These are phyloP conservation scores for Colletotrichum sp. DNA, from an alignment of 2,329 filamentous ascomycete genomes.

Conservation along the genomic window DNA sequence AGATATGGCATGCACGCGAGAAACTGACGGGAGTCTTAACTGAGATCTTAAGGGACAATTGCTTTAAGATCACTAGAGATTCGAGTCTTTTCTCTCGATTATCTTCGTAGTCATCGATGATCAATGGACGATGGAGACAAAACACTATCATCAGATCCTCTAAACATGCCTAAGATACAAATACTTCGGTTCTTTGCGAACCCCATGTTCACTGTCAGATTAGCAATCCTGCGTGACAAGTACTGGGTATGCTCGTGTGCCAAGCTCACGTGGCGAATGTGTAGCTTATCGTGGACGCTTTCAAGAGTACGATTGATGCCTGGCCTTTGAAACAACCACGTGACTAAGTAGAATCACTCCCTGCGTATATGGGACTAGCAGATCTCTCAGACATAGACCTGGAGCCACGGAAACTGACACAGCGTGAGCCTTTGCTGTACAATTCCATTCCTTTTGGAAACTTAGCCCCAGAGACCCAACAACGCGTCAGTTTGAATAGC, in stretches of 20 bases:
- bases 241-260: background rate
- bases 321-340: background rate
- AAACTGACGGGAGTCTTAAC: background rate
- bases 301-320: background rate
- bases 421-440: background rate
- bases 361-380: background rate
- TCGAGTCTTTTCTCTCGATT: too few species aligned
- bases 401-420: background rate
- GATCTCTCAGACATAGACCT: background rate
- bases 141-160: background rate
- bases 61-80: too few species aligned
- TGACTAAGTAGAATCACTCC: background rate
- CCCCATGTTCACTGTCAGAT: background rate
- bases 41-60: too few species aligned
- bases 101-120: too few species aligned
- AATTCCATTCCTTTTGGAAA: background rate
- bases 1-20: background rate
- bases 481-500: background rate
- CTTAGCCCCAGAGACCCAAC: background rate
- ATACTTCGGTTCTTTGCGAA: background rate
- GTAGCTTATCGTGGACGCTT: background rate
- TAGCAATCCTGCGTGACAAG: background rate
- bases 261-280: background rate
- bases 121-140: too few species aligned
- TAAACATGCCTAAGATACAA: accelerated